Base-by-base conservation (phyloP, 768 basidiomycete species). In the Macrolepiota albuminosa region DNA sequence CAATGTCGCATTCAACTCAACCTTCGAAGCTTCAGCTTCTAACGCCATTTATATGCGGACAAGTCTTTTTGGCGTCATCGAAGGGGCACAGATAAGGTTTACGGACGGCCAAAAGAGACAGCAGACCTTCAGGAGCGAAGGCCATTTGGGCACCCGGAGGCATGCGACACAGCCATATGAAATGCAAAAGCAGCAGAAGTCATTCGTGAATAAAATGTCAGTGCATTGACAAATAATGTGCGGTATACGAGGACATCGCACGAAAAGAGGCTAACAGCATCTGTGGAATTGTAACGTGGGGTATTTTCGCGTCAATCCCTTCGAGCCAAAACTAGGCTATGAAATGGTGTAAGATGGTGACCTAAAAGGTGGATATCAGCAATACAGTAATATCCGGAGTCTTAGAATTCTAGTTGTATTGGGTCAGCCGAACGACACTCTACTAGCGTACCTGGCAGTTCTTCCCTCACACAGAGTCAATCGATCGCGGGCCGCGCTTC, bases 331-430 rank as follows among this genome's bases (percentile, higher is more conserved):
- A 10, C 31, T 14, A 9, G 36, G 29, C 34, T 34, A 18, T 39
- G 29, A 10, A n/a, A 21, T 16, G 21, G 7, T 43, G 11, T 31
- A 31, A 26, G n/a, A 42, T 42, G 40, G 29, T 9, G 40, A 13
- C 39, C 3, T 29, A 42, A 16, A 54, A 40, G 14, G 18, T 11
- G 9, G 16, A 4, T 26, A 18, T 53, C 37, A 54, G 26, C 18
- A 10, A 21, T 7, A 14, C 29, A 33, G 54, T n/a, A 43, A 52
- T 62, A 24, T 58, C 64, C 60, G 56, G 40, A 46, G 24, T 57
- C 56, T 65, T 62, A 59, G 39, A 50, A 59, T 57, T 60, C 62
- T 59, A 63, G 57, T 54, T 60, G 46, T 59, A 39, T 61, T 55
- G 48, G 63, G 57, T 53, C 39, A 61, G 36, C 40, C 34, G 36